A percentile compares a stretch with the other conserved stretches of the same genome.
These are phyloP conservation scores for Phalaenopsis hybrid DNA, from an alignment of 116 monocot species.

Conservation along the genomic window DNA sequence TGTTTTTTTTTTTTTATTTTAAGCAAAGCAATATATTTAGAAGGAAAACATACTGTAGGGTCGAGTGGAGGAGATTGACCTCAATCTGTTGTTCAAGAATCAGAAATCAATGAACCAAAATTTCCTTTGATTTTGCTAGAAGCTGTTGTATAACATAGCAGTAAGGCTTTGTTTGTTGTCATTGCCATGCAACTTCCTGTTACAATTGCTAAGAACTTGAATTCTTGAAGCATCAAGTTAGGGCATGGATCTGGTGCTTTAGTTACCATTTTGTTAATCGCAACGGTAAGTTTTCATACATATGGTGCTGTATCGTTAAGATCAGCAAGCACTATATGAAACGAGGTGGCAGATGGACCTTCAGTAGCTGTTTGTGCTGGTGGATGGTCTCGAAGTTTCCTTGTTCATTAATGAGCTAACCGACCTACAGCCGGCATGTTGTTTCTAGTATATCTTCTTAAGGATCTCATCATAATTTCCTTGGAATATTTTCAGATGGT, in stretches of 20 bases:
- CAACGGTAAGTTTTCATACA: too few relatives aligned
- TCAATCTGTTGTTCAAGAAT: background rate
- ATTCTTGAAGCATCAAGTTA: background rate
- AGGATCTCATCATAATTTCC: background rate
- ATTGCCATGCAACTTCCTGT: background rate
- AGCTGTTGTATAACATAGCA: background rate
- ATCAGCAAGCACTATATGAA: background rate
- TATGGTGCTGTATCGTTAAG: background rate
- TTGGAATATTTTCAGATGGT: background rate
- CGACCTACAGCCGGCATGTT: background rate
- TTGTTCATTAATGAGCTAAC: background rate
- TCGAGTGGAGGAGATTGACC: background rate
- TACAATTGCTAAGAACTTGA: background rate
- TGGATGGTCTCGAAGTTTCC: background rate
- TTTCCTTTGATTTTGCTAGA: background rate
- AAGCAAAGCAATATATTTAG: too few relatives aligned
- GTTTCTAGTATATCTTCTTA: background rate
- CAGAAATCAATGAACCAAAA: background rate
- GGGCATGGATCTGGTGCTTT: too few relatives aligned
- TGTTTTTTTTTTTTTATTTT: too few relatives aligned
- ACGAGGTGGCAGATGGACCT: background rate
- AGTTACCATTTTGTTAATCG: too few relatives aligned
- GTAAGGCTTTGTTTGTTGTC: background rate
- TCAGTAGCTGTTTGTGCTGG: background rate
- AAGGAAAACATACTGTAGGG: background rate